Evolutionary conservation across 225 moss, liverwort and hornwort species (phyloP).

Genomic region (Bryoerythrophyllum caledonicum): DNA sequence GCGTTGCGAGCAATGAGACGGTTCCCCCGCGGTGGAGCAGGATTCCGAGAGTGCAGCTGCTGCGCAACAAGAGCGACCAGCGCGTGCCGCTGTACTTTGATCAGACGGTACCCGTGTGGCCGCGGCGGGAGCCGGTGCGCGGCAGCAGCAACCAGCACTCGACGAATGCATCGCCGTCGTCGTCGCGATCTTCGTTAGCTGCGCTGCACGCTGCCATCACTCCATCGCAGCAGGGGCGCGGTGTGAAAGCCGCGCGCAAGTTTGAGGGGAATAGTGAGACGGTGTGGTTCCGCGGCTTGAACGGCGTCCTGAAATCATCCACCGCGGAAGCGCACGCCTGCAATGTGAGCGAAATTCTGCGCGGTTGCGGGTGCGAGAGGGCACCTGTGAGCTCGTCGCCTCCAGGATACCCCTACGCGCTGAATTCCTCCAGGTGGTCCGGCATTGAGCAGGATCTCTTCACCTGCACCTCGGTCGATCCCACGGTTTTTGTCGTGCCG

Average conservation of each 20-base stretch:
- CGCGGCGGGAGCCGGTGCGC: not conserved
- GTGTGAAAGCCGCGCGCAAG: conserved; percentile 28
- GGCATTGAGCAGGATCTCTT: conserved; percentile 59
- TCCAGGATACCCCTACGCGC: not conserved
- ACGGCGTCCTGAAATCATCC: conserved; percentile 5
- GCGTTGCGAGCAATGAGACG: not conserved
- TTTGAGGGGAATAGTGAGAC: conserved; percentile 13
- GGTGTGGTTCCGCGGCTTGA: conserved; percentile 27
- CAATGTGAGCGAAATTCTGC: conserved; percentile 47
- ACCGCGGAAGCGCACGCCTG: conserved; percentile 20
- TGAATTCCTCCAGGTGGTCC: conserved; percentile 37
- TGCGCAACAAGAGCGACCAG: conserved; percentile 41
- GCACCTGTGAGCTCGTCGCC: not conserved
- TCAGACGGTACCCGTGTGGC: conserved; percentile 51
- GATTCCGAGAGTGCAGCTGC: conserved; percentile 36
- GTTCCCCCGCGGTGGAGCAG: conserved; percentile 30
- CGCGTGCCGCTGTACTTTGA: conserved; percentile 47
- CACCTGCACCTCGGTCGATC: conserved; percentile 45
- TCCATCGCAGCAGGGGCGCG: conserved; percentile 3
- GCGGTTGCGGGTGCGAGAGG: conserved; percentile 17
- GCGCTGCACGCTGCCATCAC: not conserved
- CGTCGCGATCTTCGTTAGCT: not conserved
- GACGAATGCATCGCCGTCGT: not conserved
- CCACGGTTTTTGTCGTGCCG: conserved; percentile 19
- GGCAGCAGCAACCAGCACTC: conserved; percentile 2